Conservation (phyloP, 2,329 filamentous ascomycete genomes). For the Neodidymelliopsis sp. region DNA sequence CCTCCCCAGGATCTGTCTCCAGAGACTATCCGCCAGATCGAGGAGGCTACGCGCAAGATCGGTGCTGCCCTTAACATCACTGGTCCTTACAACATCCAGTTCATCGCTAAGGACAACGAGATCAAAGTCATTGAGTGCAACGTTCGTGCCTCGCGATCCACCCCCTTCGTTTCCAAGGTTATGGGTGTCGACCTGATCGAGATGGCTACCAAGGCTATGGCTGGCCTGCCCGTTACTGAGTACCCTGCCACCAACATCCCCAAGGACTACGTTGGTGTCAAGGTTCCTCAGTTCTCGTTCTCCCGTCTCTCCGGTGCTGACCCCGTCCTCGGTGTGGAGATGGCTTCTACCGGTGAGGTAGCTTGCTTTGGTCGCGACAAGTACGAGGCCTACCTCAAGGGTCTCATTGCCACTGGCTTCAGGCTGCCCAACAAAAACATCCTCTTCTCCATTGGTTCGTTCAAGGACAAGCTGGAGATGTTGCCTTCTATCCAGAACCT, state of each 20-base stretch:
- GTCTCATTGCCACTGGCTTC: constrained; percentile 93
- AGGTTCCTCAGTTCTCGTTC: constrained; percentile 99
- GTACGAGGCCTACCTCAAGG: constrained; percentile 98
- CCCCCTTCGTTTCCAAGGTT: constrained; percentile 98
- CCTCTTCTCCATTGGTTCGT: constrained; percentile 92
- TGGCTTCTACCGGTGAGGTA: constrained; percentile 98
- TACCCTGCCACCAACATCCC: constrained; percentile 82
- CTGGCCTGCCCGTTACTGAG: constrained; percentile 79
- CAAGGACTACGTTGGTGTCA: constrained; percentile 88
- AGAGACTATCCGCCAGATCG: constrained; percentile 89
- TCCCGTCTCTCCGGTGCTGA: constrained; percentile 95
- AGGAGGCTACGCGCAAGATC: constrained; percentile 95
- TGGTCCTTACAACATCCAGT: constrained; percentile 98
- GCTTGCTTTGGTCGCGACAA: constrained; percentile 95
- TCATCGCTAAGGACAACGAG: constrained; percentile 99
- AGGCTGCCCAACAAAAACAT: constrained; percentile 96
- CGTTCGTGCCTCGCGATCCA: constrained; percentile 92
- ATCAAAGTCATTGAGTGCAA: constrained; percentile 99
- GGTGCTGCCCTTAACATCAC: constrained; percentile 93
- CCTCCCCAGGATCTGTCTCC: constrained; percentile 91
- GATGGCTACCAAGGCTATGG: constrained; percentile 98
- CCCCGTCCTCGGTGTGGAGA: constrained; percentile 95
- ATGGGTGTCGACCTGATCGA: constrained; percentile 98
- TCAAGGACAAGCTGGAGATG: constrained; percentile 98
- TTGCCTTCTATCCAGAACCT: constrained; percentile 89